Evolutionary conservation across 108 stramenopile species (phyloP).

Genomic region (Cyclostephanos tholiformis): DNA sequence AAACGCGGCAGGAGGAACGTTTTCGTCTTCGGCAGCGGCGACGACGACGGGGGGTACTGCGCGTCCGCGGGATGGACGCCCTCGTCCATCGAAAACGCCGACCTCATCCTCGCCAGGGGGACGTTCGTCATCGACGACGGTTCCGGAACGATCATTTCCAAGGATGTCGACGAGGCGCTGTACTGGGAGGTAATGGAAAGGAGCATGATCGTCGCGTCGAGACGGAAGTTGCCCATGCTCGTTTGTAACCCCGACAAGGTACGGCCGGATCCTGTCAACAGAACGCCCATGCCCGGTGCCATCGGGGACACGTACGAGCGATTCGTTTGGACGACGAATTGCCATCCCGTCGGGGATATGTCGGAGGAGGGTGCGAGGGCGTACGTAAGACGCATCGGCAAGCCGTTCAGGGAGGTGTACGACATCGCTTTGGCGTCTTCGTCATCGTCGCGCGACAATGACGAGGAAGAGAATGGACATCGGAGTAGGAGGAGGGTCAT

Average conservation of each 20-base stretch:
- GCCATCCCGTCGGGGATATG: conserved; percentile 43
- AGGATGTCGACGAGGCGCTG: conserved; percentile 54
- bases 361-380: conserved; percentile 23
- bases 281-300: conserved; percentile 89
- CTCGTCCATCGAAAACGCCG: conserved; percentile 81
- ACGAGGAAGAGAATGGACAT: neutral
- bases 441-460: neutral
- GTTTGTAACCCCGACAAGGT: conserved; percentile 93
- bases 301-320: conserved; percentile 82
- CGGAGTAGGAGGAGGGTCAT: conserved; percentile 32
- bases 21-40: conserved; percentile 91
- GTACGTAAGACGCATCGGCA: conserved; percentile 74
- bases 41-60: conserved; percentile 84
- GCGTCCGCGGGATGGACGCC: conserved; percentile 74
- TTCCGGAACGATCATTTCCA: conserved; percentile 30
- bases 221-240: conserved; percentile 82
- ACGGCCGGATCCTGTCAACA: conserved; percentile 68
- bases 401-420: conserved; percentile 80
- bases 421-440: conserved; percentile 54
- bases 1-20: conserved; percentile 30
- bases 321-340: conserved; percentile 43
- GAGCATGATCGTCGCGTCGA: conserved; percentile 58
- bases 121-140: conserved; percentile 74
- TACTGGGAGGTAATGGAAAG: conserved; percentile 61
- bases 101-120: conserved; percentile 87